phyloP scores from a whole-genome alignment of 208 protist species.

The Leishmania tropica region DNA sequence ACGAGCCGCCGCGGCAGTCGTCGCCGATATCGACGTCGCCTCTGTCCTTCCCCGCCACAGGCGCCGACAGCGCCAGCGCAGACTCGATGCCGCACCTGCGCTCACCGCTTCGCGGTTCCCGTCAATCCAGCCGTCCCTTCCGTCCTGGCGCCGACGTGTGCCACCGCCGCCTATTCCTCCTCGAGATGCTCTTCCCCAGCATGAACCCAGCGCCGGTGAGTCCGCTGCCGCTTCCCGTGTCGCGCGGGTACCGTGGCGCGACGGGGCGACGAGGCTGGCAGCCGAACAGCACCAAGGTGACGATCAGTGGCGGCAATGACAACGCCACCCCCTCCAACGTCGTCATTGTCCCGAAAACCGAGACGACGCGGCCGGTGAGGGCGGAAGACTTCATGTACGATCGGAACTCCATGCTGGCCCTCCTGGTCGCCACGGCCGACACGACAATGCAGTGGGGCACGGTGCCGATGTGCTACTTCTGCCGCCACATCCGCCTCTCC shows the following conservation, averaged over 20 bases:
- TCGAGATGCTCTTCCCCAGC: conserved; percentile 32
- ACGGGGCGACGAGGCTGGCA: background rate
- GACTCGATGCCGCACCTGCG: background rate
- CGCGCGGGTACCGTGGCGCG: conserved; percentile 1
- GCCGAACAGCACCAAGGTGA: background rate
- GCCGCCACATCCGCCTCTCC: conserved; percentile 39
- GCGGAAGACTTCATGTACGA: conserved; percentile 36
- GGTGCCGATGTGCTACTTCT: conserved; percentile 26
- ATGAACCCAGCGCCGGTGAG: conserved; percentile 20
- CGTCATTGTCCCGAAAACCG: background rate
- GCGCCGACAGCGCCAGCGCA: background rate
- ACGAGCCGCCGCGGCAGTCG: conserved; percentile 14
- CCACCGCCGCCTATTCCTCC: conserved; percentile 33
- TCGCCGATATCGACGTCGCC: background rate
- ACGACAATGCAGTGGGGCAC: conserved; percentile 27
- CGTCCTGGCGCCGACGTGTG: conserved; percentile 26
- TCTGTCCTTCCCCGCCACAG: background rate
- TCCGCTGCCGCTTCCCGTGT: conserved; percentile 7
- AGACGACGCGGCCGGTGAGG: background rate
- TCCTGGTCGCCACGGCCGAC: conserved; percentile 23
- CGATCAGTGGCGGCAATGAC: background rate
- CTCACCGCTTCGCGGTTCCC: background rate
- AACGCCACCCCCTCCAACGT: background rate
- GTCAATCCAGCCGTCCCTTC: background rate
- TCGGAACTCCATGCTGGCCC: conserved; percentile 27